Conservation (phyloP, 2,329 filamentous ascomycete species). For the Aspergillus brasiliensis region DNA sequence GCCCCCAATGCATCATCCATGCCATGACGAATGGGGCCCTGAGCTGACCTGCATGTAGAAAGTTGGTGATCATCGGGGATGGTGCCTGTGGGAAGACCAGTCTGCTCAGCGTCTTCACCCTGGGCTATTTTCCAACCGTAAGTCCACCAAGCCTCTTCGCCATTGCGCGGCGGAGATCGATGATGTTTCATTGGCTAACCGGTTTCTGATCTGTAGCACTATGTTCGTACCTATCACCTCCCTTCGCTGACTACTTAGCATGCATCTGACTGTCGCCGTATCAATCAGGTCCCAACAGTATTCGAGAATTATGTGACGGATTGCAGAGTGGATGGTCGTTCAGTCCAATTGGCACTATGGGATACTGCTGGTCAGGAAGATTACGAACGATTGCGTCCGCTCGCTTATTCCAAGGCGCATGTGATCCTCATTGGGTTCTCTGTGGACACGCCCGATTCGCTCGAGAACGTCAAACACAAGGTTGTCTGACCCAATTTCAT, state of each 20-base stretch:
- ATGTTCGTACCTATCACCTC: slow-evolving; percentile 38
- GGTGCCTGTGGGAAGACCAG: slow-evolving; percentile 98
- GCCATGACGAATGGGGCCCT: slow-evolving; percentile 11
- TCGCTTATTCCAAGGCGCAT: slow-evolving; percentile 96
- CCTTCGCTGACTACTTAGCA: neutral
- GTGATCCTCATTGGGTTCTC: slow-evolving; percentile 96
- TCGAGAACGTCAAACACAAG: slow-evolving; percentile 99
- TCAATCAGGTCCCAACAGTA: slow-evolving; percentile 81
- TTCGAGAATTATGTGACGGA: slow-evolving; percentile 99
- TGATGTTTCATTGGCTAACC: slow-evolving; percentile 21
- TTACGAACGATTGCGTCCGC: slow-evolving; percentile 89
- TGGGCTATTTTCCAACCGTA: slow-evolving; percentile 97
- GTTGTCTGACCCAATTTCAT: slow-evolving; percentile 55
- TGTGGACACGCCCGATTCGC: slow-evolving; percentile 89
- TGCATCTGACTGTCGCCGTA: slow-evolving; percentile 15
- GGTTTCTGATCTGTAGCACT: slow-evolving; percentile 39
- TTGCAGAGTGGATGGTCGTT: slow-evolving; percentile 96
- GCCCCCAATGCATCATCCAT: neutral
- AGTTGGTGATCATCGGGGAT: slow-evolving; percentile 94
- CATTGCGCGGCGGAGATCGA: neutral
- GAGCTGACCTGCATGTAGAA: slow-evolving; percentile 58
- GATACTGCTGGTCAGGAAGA: slow-evolving; percentile 99
- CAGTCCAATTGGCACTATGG: slow-evolving; percentile 97
- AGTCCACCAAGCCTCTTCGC: slow-evolving; percentile 47
- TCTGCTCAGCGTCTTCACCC: slow-evolving; percentile 93